Base-by-base conservation (phyloP, 257 asterid species). In the Scutellaria galericulata region DNA sequence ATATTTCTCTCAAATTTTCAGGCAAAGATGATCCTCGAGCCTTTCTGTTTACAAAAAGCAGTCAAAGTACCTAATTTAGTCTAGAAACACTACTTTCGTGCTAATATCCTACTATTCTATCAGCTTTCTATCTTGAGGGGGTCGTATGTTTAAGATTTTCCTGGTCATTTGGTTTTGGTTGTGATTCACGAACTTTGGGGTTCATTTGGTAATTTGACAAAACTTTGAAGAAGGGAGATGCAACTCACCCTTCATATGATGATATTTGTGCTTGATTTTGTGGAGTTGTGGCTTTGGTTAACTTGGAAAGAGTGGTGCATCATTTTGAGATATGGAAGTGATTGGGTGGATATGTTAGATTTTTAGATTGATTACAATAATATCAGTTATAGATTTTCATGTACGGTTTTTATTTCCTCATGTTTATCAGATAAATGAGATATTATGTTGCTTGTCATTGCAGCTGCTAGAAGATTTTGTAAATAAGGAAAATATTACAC, bases 391-490 rank as follows among this genome's bases (percentile, higher is more conserved):
- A 7, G 12, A 54, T 7, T 4, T 71, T 44, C 31, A 56, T 51
- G 47, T 66, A 5, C 45, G 3, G 40, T 53, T 45, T 42, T 60
- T 70, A 22, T 27, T 52, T 22, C 46, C 41, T 71, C 20, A 7
- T 41, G 66, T 41, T 68, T 71, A 14, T 42, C 31, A 20, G 66
- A 66, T 67, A 45, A 22, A 55, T 56, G 27, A 59, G 57, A 40
- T 14, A 12, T 76, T 71, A 14, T 50, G 37, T 75, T 56, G 60
- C 63, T 71, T 63, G 27, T 76, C 71, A 79, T 64, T 65, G 78
- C 88, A 94, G 99, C 77, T 91, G 79, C 76, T 94, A 51, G 94
- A 77, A 64, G 87, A 83, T 79, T 94, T 91, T 75, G 73, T 71
- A 44, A 83, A 83, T 82, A 81, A 83, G 83, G 92, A 84, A 79